A percentile compares a stretch with the other conserved stretches of the same genome.
phyloP scores from a whole-genome alignment of 768 basidiomycete species.

The Boletus pseudo-olivaceus region DNA sequence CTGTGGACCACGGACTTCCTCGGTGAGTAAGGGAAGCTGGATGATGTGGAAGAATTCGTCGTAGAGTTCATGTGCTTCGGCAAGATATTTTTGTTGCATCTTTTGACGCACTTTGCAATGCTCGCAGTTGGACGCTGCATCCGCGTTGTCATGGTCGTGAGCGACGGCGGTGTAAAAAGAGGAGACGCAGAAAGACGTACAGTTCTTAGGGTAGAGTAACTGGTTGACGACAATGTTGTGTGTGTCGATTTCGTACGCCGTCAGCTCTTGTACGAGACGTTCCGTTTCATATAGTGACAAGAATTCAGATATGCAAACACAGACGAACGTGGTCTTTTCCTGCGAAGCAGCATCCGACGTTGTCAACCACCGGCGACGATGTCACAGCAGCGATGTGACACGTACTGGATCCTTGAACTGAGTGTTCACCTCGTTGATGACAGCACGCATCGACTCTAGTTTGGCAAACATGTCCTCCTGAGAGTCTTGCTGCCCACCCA shows the following conservation, averaged over 20 bases:
- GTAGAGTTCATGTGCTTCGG: slow-evolving; percentile 95
- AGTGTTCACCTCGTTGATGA: slow-evolving; percentile 97
- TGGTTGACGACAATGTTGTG: slow-evolving; percentile 99
- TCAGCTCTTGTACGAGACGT: slow-evolving; percentile 92
- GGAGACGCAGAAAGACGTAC: slow-evolving; percentile 42
- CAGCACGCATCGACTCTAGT: slow-evolving; percentile 92
- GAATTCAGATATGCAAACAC: slow-evolving; percentile 99
- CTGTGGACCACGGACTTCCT: slow-evolving; percentile 94
- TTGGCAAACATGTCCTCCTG: slow-evolving; percentile 99
- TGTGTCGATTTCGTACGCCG: slow-evolving; percentile 93
- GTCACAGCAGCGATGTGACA: slow-evolving; percentile 6
- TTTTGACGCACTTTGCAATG: slow-evolving; percentile 92
- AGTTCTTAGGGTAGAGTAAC: slow-evolving; percentile 86
- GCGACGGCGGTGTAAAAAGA: background rate
- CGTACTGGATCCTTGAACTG: slow-evolving; percentile 98
- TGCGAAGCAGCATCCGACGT: slow-evolving; percentile 25
- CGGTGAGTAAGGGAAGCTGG: slow-evolving; percentile 87
- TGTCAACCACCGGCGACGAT: background rate
- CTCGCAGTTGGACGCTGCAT: slow-evolving; percentile 83
- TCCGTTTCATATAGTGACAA: slow-evolving; percentile 98
- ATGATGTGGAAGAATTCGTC: slow-evolving; percentile 99
- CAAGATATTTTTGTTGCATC: slow-evolving; percentile 98
- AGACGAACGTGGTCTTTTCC: slow-evolving; percentile 99
- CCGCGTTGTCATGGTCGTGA: background rate
- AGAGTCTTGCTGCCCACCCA: slow-evolving; percentile 86